Conservation (phyloP, 768 basidiomycete genomes). For the Gelatoporia subvermispora region DNA sequence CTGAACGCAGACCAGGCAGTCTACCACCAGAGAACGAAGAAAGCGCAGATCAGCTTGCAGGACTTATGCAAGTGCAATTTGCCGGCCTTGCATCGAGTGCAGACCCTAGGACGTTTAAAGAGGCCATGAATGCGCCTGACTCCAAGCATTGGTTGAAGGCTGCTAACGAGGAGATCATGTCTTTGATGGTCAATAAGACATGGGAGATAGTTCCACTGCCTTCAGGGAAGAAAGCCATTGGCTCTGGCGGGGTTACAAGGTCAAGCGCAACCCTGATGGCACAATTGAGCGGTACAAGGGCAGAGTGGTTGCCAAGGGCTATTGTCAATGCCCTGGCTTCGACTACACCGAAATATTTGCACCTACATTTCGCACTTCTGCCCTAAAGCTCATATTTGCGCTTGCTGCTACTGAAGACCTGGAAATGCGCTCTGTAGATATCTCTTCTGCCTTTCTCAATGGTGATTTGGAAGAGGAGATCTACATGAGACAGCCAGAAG, state of each 20-base stretch:
- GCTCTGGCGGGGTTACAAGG: slow-evolving; percentile 24
- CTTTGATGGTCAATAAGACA: not conserved
- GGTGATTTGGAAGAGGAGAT: slow-evolving; percentile 24
- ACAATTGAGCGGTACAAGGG: slow-evolving; percentile 26
- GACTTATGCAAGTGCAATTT: not conserved
- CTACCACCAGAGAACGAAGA: too few species aligned
- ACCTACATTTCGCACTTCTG: not conserved
- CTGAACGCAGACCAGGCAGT: too few species aligned
- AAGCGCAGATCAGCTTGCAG: not conserved
- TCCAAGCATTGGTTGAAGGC: not conserved
- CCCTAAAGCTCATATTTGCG: not conserved
- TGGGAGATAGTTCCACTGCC: not conserved
- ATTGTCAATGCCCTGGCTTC: slow-evolving; percentile 24
- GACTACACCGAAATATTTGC: slow-evolving; percentile 21
- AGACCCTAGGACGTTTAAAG: not conserved
- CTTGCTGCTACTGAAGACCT: slow-evolving; percentile 12
- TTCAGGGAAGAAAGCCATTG: slow-evolving; percentile 10
- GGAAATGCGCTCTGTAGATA: slow-evolving; percentile 22
- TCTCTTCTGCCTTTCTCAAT: slow-evolving; percentile 25
- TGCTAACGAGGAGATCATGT: not conserved
- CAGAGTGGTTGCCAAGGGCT: slow-evolving; percentile 38
- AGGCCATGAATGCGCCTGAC: not conserved
- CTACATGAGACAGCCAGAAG: slow-evolving; percentile 26
- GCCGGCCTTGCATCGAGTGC: not conserved
- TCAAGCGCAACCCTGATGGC: slow-evolving; percentile 20